These are phyloP conservation scores for Populus davidiana DNA, from an alignment of 345 rosid genomes.

Conservation along the genomic window DNA sequence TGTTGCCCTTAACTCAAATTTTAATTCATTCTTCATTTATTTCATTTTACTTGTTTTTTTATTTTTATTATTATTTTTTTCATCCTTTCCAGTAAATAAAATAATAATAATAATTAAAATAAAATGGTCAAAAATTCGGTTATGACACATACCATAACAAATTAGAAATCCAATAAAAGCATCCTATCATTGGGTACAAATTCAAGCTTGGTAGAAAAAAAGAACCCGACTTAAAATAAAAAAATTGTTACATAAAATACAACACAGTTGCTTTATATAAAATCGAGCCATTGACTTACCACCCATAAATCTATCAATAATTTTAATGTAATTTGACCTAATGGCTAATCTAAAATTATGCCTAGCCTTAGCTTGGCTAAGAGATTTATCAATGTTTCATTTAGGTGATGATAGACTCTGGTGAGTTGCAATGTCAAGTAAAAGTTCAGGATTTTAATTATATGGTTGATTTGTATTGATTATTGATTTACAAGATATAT, in stretches of 20 bases:
- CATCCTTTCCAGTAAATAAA: too few relatives aligned
- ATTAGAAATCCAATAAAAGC: slow-evolving; percentile 45
- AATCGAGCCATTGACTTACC: slow-evolving; percentile 53
- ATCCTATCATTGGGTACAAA: slow-evolving; percentile 40
- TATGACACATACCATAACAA: slow-evolving; percentile 42
- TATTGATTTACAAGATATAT: too few relatives aligned
- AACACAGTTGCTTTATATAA: slow-evolving; percentile 54
- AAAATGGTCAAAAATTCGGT: too few relatives aligned
- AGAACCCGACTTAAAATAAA: slow-evolving; percentile 62
- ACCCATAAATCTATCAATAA: slow-evolving; percentile 52
- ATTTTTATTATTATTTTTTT: too few relatives aligned
- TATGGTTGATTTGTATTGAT: too few relatives aligned
- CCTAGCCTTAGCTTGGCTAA: slow-evolving; percentile 59
- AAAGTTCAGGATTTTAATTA: too few relatives aligned
- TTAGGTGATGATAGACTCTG: slow-evolving; percentile 49
- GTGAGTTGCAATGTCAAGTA: too few relatives aligned
- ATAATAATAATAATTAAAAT: too few relatives aligned
- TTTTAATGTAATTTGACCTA: slow-evolving; percentile 44
- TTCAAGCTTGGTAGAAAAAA: slow-evolving; percentile 41
- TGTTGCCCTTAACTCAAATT: too few relatives aligned
- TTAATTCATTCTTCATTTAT: too few relatives aligned
- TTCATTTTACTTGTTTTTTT: too few relatives aligned
- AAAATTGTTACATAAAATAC: slow-evolving; percentile 70
- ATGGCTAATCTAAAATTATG: slow-evolving; percentile 53
- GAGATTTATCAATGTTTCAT: slow-evolving; percentile 46